Evolutionary conservation across 345 rosid species (phyloP), one percentile per base, ranked within the genome.

Genomic region (Camelina neglecta): DNA sequence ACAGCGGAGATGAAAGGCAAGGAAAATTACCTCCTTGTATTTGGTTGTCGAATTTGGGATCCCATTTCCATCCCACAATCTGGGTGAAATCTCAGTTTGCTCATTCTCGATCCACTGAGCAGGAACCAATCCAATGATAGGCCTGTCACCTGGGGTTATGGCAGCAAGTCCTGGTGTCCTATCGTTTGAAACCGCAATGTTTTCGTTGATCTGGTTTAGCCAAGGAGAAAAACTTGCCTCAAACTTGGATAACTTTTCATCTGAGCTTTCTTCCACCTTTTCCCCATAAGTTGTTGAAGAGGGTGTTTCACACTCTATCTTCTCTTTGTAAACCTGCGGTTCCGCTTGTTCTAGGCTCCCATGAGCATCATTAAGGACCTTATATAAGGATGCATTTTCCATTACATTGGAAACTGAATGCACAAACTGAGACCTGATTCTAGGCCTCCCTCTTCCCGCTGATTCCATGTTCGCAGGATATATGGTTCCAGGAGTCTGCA

Each of bases 51-150:
- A 86, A 77, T 96, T 93, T 45, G 99, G 99, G 79, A 93, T 96
- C 63, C 99, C 99, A 79, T 96, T 96, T 44, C 98, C 98, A 83
- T 88, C 96, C 98, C 99, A 92, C 91, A 93, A 86, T 83, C 85
- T 96, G 38, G 88, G 95, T 16, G 86, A 74, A 57, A 82, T 55
- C 36, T 84, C 81, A 61, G 86, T 54, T 69, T 79, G 68, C 31
- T 84, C 94, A 35, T 86, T 76, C 69, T 83, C 94, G 57, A 82
- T 86, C 97, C 99, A 90, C 57, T 93, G 98, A 68, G 98, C 82
- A 58, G 97, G 92, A 61, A 91, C 92, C 83, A 88, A 81, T 47
- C 99, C 97, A 45, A 88, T 86, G 79, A 92, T 95, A 18, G 97
- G 99, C 80, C 91, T 90, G 62, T 90, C 97, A 24, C 83, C 88